These are phyloP conservation scores for Calonectria pseudoreteaudii DNA, from an alignment of 2,329 filamentous ascomycete genomes.

Conservation along the genomic window DNA sequence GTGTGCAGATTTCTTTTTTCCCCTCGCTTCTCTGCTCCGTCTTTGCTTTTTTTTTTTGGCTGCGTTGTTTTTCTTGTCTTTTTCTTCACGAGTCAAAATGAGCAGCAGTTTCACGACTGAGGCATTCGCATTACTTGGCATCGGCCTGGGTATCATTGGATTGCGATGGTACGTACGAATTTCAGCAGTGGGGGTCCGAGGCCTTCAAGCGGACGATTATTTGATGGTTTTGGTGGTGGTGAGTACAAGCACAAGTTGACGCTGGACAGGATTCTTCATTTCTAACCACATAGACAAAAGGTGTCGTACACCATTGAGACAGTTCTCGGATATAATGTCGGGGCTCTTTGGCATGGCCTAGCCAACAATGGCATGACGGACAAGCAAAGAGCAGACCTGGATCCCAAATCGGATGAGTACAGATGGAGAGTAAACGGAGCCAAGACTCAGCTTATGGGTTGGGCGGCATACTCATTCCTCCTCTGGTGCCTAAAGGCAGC, in stretches of 20 bases:
- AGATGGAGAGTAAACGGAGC: slow-evolving; percentile 52
- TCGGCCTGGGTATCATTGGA: slow-evolving; percentile 49
- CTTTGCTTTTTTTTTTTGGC: neutral
- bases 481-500: slow-evolving; percentile 65
- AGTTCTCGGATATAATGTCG: slow-evolving; percentile 59
- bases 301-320: slow-evolving; percentile 62
- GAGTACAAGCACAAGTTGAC: slow-evolving; percentile 58
- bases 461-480: slow-evolving; percentile 61
- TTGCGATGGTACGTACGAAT: slow-evolving; percentile 52
- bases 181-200: slow-evolving; percentile 45
- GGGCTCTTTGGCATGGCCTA: slow-evolving; percentile 57
- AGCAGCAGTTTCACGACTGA: slow-evolving; percentile 44
- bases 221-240: slow-evolving; percentile 51
- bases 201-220: slow-evolving; percentile 50
- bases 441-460: slow-evolving; percentile 65
- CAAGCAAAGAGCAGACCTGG: slow-evolving; percentile 56
- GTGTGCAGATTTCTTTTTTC: neutral
- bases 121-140: slow-evolving; percentile 48
- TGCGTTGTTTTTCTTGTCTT: neutral
- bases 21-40: neutral
- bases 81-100: slow-evolving; percentile 12
- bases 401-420: slow-evolving; percentile 56
- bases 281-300: slow-evolving; percentile 42
- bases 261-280: slow-evolving; percentile 49
- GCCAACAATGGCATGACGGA: slow-evolving; percentile 66